Percentiles rank a stretch among this genome's conserved stretches.
phyloP scores from a whole-genome alignment of 208 protist genomes.

The Trypanosoma congolense region DNA sequence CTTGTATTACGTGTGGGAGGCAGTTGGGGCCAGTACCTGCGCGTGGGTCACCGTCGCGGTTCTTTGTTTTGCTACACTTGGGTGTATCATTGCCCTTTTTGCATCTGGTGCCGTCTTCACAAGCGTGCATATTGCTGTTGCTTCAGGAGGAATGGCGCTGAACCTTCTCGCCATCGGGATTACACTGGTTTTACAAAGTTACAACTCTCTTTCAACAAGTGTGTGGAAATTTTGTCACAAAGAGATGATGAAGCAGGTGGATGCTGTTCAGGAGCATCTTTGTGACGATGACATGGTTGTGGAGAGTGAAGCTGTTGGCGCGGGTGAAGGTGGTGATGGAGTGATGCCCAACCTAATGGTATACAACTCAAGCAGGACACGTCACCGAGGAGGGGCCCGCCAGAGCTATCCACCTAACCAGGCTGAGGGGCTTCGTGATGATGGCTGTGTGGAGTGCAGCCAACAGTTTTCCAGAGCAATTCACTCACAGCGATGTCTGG shows the following conservation, averaged over 20 bases:
- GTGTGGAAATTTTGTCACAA: slow-evolving; percentile 42
- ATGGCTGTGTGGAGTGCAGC: too few species aligned
- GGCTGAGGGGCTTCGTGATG: too few species aligned
- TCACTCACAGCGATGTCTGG: too few species aligned
- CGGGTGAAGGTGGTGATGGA: too few species aligned
- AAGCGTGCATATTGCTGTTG: slow-evolving; percentile 25
- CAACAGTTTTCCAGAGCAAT: too few species aligned
- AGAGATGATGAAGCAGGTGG: slow-evolving; percentile 31
- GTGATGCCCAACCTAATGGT: too few species aligned
- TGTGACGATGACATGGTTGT: background rate
- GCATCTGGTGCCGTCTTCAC: slow-evolving; percentile 4
- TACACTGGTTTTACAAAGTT: slow-evolving; percentile 35
- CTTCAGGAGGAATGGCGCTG: slow-evolving; percentile 30
- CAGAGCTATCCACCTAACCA: too few species aligned
- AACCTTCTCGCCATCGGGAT: slow-evolving; percentile 25
- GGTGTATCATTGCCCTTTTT: background rate
- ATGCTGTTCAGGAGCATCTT: slow-evolving; percentile 30
- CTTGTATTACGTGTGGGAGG: slow-evolving; percentile 37
- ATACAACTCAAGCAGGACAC: too few species aligned
- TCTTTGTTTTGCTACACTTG: slow-evolving; percentile 3
- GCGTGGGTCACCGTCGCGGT: slow-evolving; percentile 10
- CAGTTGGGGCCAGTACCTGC: slow-evolving; percentile 25
- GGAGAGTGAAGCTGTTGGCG: background rate
- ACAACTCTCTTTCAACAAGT: slow-evolving; percentile 56
- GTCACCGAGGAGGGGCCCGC: too few species aligned